Evolutionary conservation across 768 basidiomycete genomes (phyloP), one percentile per base, ranked within the genome.

Genomic region (Suillus placidus): DNA sequence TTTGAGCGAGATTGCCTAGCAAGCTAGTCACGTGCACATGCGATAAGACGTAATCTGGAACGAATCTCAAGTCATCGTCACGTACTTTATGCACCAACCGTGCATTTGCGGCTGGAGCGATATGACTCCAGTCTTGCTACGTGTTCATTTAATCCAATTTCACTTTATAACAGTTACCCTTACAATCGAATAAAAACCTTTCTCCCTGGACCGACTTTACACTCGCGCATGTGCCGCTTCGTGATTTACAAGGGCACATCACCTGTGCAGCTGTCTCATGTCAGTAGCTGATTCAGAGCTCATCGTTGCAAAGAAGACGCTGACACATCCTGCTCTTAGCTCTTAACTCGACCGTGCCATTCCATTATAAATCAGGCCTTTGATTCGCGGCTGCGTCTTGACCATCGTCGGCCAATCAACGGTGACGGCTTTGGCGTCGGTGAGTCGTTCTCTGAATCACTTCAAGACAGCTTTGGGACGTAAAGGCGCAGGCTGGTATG

Each of bases 291-390:
- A 26, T 14, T 26, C 6, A 1, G 16, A 52, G 52, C 38, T 20
- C 5, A 20, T 60, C 6, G 6, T 12, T 60, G 40, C 18, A 42
- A 42, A n/a, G 56, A 34, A 13, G 8, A 23, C 61, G 64, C 35
- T 49, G 43, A 68, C 54, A 65, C 42, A 37, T 34, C 62, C 60
- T 13, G 56, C 62, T 30, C 61, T 38, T 69, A 94, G 86, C 86
- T 98, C n/a, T 84, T 98, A 70, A 99, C 96, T 52, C 85, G 93
- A 57, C 97, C 97, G 60, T 90, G 90, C 66, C 97, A 98, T 80
- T 94, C 93, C 4, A 97, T 98, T 80, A 97, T 96, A 76, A 97
- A 97, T 76, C 95, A 97, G 80, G 95, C 97, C 0, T 96, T 95
- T 72, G 97, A 98, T 79, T 96, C 94, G 26, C 86, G 96, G 9